Base-by-base conservation (phyloP, 1,284 basidiomycete genomes). In the Wolfiporia cocos region DNA sequence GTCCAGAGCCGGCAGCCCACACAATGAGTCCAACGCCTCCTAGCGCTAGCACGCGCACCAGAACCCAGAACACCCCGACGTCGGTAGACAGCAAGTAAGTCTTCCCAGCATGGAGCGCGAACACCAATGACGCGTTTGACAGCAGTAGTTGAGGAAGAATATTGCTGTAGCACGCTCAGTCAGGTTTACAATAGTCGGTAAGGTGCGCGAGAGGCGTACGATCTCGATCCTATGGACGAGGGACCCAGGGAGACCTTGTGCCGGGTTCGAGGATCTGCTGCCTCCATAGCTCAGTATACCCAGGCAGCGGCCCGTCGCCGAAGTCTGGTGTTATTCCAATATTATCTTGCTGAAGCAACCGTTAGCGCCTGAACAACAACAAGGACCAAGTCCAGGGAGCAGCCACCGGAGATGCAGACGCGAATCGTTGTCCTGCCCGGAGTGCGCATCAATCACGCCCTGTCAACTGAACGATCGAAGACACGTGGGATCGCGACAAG, bases 61-160 rank as follows among this genome's bases (percentile, higher is more conserved):
- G 67, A 17, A 84, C 67, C 86, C 84, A 86, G 55, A 86, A 81
- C 5, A 82, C 73, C 10, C 81, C 81, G 17, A 81, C 71, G 59
- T 85, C 78, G 37, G 72, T 70, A 18, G 73, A 67, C 36, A 87
- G 62, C 3, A 86, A 59, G 65, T 75, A 77, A 51, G 80, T 79
- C 61, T 82, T 85, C 31, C 73, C 69, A 2, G 74, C 70, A 59
- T 78, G 73, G 32, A 84, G 62, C 7, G 78, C 69, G n/a, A 76
- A 59, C 22, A 80, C 80, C 42, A 82, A 76, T 37, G 82, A 61
- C 23, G 75, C 60, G 61, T 84, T 78, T 0, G 76, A 76, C 29
- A 81, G 52, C 38, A 80, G 51, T 34, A 83, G 69, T 49, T 68
- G 72, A 14, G 78, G 73, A 28, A 84, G 58, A 34, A 74, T 65